Evolutionary conservation across 2,329 filamentous ascomycete species (phyloP), one percentile per base, ranked within the genome.

Genomic region (Aureobasidium sp.): DNA sequence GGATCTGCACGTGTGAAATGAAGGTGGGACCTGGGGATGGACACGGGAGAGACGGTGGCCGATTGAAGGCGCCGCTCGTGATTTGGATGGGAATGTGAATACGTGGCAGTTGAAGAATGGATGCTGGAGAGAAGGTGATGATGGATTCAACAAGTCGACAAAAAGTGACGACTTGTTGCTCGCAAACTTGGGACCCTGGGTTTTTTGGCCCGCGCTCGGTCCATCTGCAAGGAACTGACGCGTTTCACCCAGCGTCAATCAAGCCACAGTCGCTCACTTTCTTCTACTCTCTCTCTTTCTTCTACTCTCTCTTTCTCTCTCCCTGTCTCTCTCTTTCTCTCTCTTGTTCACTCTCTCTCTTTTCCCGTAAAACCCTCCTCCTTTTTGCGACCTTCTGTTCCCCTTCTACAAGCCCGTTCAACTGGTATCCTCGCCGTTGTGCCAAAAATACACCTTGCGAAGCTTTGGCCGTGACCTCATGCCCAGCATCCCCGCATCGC

Each of bases 21-120:
- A 49, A 49, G 19, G 32, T 49, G 45, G 45, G 41, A 48, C 44
- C 44, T 48, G 44, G 44, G 32, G 30, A 25, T 25, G 44, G 21
- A 48, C 30, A 37, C 29, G 19, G 19, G 19, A 16, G 27, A 48
- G 30, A 37, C 30, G 32, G 6, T 12, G 3, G 32, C n/a, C 16
- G 17, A n/a, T 10, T 17, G 12, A n/a, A 2, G 6, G 24, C 29
- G 12, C 10, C n/a, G 34, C 6, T 14, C 6, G 32, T 35, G 32
- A 5, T 10, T 12, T 12, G 32, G n/a, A n/a, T n/a, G n/a, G n/a
- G n/a, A n/a, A n/a, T n/a, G n/a, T n/a, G n/a, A n/a, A 35, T 27
- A 48, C 42, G 42, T 47, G 29, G 29, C 42, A 47, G 14, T 22
- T 19, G 22, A 27, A n/a, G 45, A 21, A 37, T 35, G 21, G 27